Evolutionary conservation across 768 basidiomycete species (phyloP), one percentile per base, ranked within the genome.

Genomic region (Sarcomyxa edulis): DNA sequence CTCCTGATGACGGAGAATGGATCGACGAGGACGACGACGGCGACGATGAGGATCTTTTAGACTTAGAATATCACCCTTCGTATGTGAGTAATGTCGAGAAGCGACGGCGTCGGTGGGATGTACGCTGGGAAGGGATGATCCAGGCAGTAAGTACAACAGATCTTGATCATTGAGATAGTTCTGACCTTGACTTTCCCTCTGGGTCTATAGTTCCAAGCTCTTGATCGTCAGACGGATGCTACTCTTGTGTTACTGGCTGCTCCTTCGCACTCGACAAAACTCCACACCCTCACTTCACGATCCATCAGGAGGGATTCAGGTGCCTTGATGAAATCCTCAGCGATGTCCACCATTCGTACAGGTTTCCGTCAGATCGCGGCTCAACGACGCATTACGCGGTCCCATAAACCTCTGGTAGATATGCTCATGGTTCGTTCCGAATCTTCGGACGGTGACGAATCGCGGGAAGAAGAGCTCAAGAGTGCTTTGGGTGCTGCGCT

Each of bases 191-290:
- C 33, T 19, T 15, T n/a, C 26, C 29, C 15, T 32, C 11, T 45
- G 39, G 29, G 18, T 45, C 23, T 44, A 20, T 47, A 90, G 86
- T 83, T 90, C 69, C 81, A 85, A 61, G 71, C 71, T 22, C 61
- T 90, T 21, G 86, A 89, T 60, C 71, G 84, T 30, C 83, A 88
- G 56, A 90, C 87, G 3, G 87, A 89, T 47, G 70, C 85, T 7
- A 88, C 84, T 0, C 71, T 90, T 64, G 59, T 89, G 18, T 60
- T 90, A 0, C 61, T 90, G 18, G 85, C 85, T 4, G 73, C 85
- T 0, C 87, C 86, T 0, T 77, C 84, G 2, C 85, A 89, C 51
- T 68, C 78, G 9, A 77, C 73, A 11, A 83, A 81, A 48, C 52
- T 84, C 5, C 74, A 84, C 46, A 54, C 74, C 3, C 55, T 85